Evolutionary conservation across 2,329 filamentous ascomycete genomes (phyloP), one percentile per base, ranked within the genome.

Genomic region (Apiospora koreana): DNA sequence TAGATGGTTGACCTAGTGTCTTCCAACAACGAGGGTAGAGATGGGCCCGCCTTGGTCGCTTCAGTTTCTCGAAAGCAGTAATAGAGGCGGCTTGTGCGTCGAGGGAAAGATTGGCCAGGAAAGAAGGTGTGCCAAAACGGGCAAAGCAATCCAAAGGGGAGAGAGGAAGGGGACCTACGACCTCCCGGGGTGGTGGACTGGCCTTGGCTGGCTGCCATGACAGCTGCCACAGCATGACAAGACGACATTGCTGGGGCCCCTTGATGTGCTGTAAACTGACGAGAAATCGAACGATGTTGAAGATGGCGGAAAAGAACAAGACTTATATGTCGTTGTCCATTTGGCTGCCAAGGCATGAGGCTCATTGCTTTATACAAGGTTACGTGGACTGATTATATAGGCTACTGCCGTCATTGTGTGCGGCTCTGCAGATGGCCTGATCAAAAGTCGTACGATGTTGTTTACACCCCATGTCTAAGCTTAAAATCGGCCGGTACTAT

Each of bases 361-460:
- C 68, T 71, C 38, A 42, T n/a, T 48, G 42, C 42, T 35, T 58
- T 70, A 12, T 21, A 31, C 41, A 65, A 9, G 65, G 23, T 35
- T 45, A 41, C 35, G 58, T 70, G 64, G 69, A 70, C 62, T 54
- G 69, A 69, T 65, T 50, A 41, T 42, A 23, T 42, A 45, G 42
- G 65, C 28, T 62, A 62, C 38, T 38, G 31, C 18, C 18, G 54
- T 62, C 9, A n/a, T 38, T 62, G 6, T 38, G 28, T 62, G 54
- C 28, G 54, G 43, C n/a, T 64, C 50, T 67, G 67, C n/a, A 67
- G 23, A 69, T 71, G 70, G 70, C 35, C 67, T 68, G 70, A 68
- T 43, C 14, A 68, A 54, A 69, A 68, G 45, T 69, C 70, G 70
- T 71, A 71, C 70, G 70, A 71, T 69, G 14, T 68, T 71, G 69